These are phyloP conservation scores for Bipolaris oryzae DNA, from an alignment of 2,329 filamentous ascomycete genomes.

Conservation along the genomic window DNA sequence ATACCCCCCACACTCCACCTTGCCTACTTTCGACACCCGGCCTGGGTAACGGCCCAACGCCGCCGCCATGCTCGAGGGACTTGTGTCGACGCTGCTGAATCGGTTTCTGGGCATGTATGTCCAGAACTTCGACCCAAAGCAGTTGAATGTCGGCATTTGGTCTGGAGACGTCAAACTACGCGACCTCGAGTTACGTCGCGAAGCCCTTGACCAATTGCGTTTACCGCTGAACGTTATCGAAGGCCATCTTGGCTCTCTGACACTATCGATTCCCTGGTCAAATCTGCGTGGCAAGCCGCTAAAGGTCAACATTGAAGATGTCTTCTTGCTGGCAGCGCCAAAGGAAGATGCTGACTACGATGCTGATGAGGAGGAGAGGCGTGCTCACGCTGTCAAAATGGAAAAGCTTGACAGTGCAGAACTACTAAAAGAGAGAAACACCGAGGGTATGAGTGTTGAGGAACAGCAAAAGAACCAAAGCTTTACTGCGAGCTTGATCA, in stretches of 20 bases:
- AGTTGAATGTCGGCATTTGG: slow-evolving; percentile 99
- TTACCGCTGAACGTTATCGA: slow-evolving; percentile 96
- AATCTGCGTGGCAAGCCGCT: slow-evolving; percentile 94
- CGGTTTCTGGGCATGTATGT: slow-evolving; percentile 99
- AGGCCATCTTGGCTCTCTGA: slow-evolving; percentile 90
- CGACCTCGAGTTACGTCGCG: slow-evolving; percentile 87
- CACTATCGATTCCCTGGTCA: slow-evolving; percentile 94
- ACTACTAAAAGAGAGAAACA: slow-evolving; percentile 86
- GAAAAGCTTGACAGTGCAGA: slow-evolving; percentile 98
- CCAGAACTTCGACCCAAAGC: slow-evolving; percentile 97
- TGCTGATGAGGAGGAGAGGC: slow-evolving; percentile 85
- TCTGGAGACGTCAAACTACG: slow-evolving; percentile 95
- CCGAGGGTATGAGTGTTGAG: slow-evolving; percentile 91
- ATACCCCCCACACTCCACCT: slow-evolving; percentile 21
- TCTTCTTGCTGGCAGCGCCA: slow-evolving; percentile 91
- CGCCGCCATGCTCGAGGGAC: slow-evolving; percentile 87
- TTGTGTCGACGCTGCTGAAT: slow-evolving; percentile 96
- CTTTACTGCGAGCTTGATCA: slow-evolving; percentile 92
- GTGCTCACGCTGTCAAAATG: slow-evolving; percentile 93
- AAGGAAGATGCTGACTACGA: slow-evolving; percentile 95
- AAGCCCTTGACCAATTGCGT: slow-evolving; percentile 96
- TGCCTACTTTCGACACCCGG: slow-evolving; percentile 50
- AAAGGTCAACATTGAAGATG: slow-evolving; percentile 94
- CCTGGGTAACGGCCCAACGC: slow-evolving; percentile 73
- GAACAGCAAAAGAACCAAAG: slow-evolving; percentile 98